phyloP scores from a whole-genome alignment of 306 rosid genomes.

The Leucaena leucocephala region DNA sequence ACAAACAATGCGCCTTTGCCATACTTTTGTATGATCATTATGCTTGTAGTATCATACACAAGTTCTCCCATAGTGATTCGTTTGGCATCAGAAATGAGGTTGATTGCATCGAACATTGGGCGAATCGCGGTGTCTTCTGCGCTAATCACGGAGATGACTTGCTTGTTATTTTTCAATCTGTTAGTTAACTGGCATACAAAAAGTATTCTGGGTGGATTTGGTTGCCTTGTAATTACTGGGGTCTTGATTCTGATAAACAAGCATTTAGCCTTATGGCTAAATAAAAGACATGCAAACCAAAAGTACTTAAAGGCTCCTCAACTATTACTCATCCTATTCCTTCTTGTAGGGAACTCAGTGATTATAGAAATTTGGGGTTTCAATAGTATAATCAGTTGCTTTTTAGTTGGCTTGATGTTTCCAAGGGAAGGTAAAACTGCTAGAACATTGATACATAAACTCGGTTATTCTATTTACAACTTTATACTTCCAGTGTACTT shows the following conservation, averaged over 20 bases:
- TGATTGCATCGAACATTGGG: slow-evolving; percentile 66
- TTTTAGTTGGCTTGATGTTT: slow-evolving; percentile 58
- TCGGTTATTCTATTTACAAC: slow-evolving; percentile 77
- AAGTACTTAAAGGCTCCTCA: slow-evolving; percentile 79
- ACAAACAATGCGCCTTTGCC: background rate
- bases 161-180: slow-evolving; percentile 57
- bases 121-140: slow-evolving; percentile 63
- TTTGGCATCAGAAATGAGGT: slow-evolving; percentile 64
- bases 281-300: slow-evolving; percentile 53
- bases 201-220: slow-evolving; percentile 11
- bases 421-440: slow-evolving; percentile 92
- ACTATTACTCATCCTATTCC: slow-evolving; percentile 54
- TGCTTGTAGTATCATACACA: slow-evolving; percentile 66
- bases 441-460: slow-evolving; percentile 71
- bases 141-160: slow-evolving; percentile 62
- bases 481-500: slow-evolving; percentile 82
- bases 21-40: slow-evolving; percentile 43
- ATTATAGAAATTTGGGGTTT: slow-evolving; percentile 57
- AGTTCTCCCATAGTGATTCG: slow-evolving; percentile 87
- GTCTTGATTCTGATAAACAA: slow-evolving; percentile 38
- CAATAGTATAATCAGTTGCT: slow-evolving; percentile 70
- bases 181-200: slow-evolving; percentile 34
- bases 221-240: slow-evolving; percentile 4
- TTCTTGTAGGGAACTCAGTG: slow-evolving; percentile 62
- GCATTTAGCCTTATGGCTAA: slow-evolving; percentile 67